A percentile compares a stretch with the other conserved stretches of the same genome.
Evolutionary conservation across 2,329 filamentous ascomycete species (phyloP).

Genomic region (Alternaria sp.): DNA sequence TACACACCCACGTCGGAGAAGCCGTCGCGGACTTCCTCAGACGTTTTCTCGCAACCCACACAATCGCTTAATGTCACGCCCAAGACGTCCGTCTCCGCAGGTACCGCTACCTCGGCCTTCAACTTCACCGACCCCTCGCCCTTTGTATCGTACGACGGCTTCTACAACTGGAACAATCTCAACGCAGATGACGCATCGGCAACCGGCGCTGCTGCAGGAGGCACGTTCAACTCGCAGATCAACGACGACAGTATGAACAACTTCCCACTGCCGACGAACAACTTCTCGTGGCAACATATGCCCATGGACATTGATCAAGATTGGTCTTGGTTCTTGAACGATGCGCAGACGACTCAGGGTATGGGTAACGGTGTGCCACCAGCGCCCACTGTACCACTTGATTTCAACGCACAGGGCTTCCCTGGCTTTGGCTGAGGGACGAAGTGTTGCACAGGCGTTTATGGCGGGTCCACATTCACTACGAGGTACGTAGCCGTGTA

Average conservation of each 20-base stretch:
- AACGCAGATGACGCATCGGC: constrained; percentile 20
- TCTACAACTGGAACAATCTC: constrained; percentile 45
- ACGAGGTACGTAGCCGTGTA: neutral
- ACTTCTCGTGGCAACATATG: constrained; percentile 49
- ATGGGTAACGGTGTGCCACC: neutral
- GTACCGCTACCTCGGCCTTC: constrained; percentile 13
- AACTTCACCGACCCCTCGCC: constrained; percentile 27
- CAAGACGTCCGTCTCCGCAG: constrained; percentile 20
- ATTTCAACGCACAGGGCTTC: constrained; percentile 32
- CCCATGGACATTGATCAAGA: constrained; percentile 52
- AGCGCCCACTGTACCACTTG: constrained; percentile 5
- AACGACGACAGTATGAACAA: constrained; percentile 41
- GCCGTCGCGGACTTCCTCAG: constrained; percentile 14
- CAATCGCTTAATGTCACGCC: constrained; percentile 18
- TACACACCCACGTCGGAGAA: constrained; percentile 21
- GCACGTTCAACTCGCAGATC: constrained; percentile 25
- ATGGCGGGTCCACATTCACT: neutral
- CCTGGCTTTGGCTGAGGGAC: constrained; percentile 30
- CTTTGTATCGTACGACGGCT: constrained; percentile 49
- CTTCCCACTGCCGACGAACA: constrained; percentile 43
- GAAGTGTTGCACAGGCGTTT: neutral
- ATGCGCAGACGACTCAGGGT: constrained; percentile 24
- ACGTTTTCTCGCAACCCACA: constrained; percentile 18
- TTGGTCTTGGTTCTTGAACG: constrained; percentile 50
- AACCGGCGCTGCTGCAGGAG: neutral